Evolutionary conservation across 1,139 yeast species (phyloP), one percentile per base, ranked within the genome.

Genomic region (Groenewaldozyma auringiensis): DNA sequence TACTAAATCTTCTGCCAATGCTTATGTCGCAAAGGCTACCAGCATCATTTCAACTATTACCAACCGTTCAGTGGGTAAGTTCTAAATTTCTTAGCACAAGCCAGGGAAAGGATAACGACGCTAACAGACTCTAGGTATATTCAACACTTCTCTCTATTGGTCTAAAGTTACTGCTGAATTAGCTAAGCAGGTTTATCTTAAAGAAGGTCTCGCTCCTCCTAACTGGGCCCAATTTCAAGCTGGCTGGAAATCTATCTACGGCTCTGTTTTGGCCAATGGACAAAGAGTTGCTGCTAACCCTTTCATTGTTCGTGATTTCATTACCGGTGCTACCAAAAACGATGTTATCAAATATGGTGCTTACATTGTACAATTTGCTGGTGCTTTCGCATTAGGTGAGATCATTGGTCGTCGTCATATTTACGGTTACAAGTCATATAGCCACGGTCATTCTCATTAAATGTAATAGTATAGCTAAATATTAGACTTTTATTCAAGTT

Each of bases 141-240:
- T 62, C 47, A 60, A 63, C 53, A 38, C 52, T 38, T 53, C 65
- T 40, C 46, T 68, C 44, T 92, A 87, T 82, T 92, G 95, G 88
- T 71, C 85, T 58, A 92, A 89, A 73, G 97, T 92, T 52, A 74
- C 80, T 50, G 86, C 79, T 55, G 96, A 92, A 71, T 69, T 92
- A 57, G 85, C 88, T 50, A 92, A 89, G 72, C 84, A 84, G 66
- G 85, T 92, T 52, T 89, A 88, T 77, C 72, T 82, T 63, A 83
- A 84, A 68, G 98, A 92, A 73, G 94, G 89, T 53, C 74, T 92
- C 61, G 86, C 94, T 53, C 97, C 97, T 55, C 98, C 98, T 61
- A 67, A 88, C 40, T 62, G 75, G 50, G 77, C 79, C 51, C 89
- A 88, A 66, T 76, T 92, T 73, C 83, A 85, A 72, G 71, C 78